A percentile compares a stretch with the other conserved stretches of the same genome.
These are phyloP conservation scores for Coniochaeta sp. DNA, from an alignment of 2,329 filamentous ascomycete genomes.

Conservation along the genomic window DNA sequence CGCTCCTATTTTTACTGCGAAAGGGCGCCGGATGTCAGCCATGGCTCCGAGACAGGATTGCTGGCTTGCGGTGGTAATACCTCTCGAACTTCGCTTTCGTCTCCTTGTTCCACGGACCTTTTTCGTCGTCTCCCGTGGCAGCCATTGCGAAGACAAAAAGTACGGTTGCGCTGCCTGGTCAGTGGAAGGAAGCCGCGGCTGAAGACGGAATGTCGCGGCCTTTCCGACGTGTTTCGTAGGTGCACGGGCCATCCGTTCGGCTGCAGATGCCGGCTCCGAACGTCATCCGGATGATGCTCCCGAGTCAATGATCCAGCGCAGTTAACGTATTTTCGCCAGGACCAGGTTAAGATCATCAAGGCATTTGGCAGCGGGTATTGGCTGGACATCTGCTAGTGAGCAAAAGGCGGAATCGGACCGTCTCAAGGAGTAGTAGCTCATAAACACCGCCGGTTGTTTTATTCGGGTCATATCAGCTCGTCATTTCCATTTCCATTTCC, in stretches of 20 bases:
- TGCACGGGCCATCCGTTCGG: background rate
- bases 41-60: background rate
- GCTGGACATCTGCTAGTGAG: too few species aligned
- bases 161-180: background rate
- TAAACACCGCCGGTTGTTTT: too few species aligned
- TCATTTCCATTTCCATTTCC: too few species aligned
- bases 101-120: constrained; percentile 48
- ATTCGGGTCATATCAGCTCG: too few species aligned
- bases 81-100: constrained; percentile 57
- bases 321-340: too few species aligned
- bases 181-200: background rate
- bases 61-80: constrained; percentile 25
- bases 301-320: too few species aligned
- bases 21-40: background rate
- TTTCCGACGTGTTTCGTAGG: background rate
- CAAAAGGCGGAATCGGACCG: too few species aligned
- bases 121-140: constrained; percentile 12
- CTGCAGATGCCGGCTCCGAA: background rate
- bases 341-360: background rate
- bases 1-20: constrained; percentile 73
- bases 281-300: background rate
- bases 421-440: too few species aligned
- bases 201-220: constrained; percentile 1
- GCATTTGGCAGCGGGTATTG: too few species aligned
- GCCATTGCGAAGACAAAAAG: background rate